A percentile compares a stretch with the other conserved stretches of the same genome.
Conservation (phyloP, 176 grass and related monocot genomes). For the barley (Hordeum vulgare) region MorexV3_pseudomolecules_assembly NC_058519.1:533222541-533223040, state of each 20-base stretch:
- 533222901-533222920: not conserved
- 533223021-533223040: constrained; percentile 44
- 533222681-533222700: too few species aligned
- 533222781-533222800: not conserved
- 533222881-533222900: not conserved
- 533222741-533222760: not conserved
- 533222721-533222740: not conserved
- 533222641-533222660: too few species aligned
- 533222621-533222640: too few species aligned
- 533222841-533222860: not conserved
- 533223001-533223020: not conserved
- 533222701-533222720: not conserved
- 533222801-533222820: not conserved
- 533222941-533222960: not conserved
- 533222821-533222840: not conserved
- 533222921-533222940: not conserved
- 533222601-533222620: too few species aligned
- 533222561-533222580: too few species aligned
- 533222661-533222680: too few species aligned
- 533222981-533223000: constrained; percentile 5
- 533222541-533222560: too few species aligned
- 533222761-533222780: not conserved
- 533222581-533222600: too few species aligned
- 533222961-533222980: not conserved
- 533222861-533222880: not conserved